Evolutionary conservation across 2,329 filamentous ascomycete species (phyloP).

Genomic region (Alternaria sp.): DNA sequence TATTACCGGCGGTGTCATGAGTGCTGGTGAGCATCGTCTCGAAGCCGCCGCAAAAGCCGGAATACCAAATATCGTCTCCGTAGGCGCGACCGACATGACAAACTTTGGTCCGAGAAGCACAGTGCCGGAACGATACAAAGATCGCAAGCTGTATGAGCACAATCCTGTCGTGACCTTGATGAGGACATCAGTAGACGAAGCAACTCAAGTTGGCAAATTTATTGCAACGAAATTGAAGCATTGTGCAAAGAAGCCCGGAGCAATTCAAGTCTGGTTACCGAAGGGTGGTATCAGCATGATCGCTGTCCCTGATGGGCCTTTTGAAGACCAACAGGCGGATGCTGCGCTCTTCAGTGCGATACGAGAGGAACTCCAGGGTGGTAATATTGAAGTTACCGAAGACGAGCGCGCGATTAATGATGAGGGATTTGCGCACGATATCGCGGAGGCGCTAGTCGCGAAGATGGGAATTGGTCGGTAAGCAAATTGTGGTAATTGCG

Average conservation of each 20-base stretch:
- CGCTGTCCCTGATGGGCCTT: constrained; percentile 61
- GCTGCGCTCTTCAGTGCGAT: constrained; percentile 59
- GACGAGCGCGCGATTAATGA: constrained; percentile 66
- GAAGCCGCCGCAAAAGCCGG: constrained; percentile 65
- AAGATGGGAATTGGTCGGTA: constrained; percentile 26
- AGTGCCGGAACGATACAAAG: constrained; percentile 64
- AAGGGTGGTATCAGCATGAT: constrained; percentile 69
- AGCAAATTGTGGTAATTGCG: background rate
- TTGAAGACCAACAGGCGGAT: constrained; percentile 62
- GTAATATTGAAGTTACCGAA: constrained; percentile 60
- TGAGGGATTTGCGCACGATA: constrained; percentile 58
- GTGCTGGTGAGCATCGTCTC: constrained; percentile 66
- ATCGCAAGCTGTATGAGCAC: constrained; percentile 67
- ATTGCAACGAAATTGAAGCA: constrained; percentile 64
- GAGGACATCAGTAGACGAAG: constrained; percentile 69
- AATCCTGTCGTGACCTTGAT: constrained; percentile 74
- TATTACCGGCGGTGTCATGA: constrained; percentile 69
- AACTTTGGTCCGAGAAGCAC: constrained; percentile 68
- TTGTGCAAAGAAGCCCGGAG: constrained; percentile 50
- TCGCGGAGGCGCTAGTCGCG: constrained; percentile 55
- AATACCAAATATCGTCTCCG: constrained; percentile 65
- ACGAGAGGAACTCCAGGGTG: constrained; percentile 58
- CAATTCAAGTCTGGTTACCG: constrained; percentile 68
- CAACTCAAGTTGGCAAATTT: constrained; percentile 62
- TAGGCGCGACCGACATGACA: constrained; percentile 59